Evolutionary conservation across 78 protist species (phyloP).

Genomic region (Mastigamoeba balamuthi): DNA sequence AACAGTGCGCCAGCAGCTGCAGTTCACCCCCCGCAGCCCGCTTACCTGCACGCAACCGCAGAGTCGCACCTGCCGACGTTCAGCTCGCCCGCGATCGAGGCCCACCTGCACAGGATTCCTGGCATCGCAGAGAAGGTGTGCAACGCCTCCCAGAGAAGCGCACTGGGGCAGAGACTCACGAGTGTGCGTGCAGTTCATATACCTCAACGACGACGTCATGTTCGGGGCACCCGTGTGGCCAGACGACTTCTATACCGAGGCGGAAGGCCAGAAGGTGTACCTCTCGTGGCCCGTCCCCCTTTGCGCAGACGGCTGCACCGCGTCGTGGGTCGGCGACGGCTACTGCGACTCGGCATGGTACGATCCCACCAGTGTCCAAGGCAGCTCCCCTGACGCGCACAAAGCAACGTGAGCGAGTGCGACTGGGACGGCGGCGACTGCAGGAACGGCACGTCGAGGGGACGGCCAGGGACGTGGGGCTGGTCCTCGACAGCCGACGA

Average conservation of each 20-base stretch:
- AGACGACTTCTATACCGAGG: constrained; percentile 71
- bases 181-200: constrained; percentile 77
- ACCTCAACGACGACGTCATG: constrained; percentile 92
- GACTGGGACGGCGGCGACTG: constrained; percentile 85
- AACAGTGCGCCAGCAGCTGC: not conserved
- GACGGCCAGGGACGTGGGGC: too few species aligned
- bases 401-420: constrained; percentile 51
- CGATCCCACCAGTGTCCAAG: not conserved
- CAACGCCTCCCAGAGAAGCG: too few species aligned
- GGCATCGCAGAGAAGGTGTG: too few species aligned
- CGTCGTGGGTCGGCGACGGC: constrained; percentile 84
- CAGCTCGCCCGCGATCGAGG: constrained; percentile 88
- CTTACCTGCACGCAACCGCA: not conserved
- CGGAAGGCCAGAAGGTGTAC: constrained; percentile 65
- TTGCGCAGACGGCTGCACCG: constrained; percentile 82
- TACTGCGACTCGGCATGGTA: constrained; percentile 81
- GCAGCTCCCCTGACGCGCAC: not conserved
- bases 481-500: not conserved
- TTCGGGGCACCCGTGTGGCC: constrained; percentile 77
- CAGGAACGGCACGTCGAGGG: not conserved
- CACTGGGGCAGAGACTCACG: too few species aligned
- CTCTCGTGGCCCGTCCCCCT: constrained; percentile 87
- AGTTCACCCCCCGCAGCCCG: not conserved
- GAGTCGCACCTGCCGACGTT: constrained; percentile 87
- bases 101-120: constrained; percentile 84